These are phyloP conservation scores for Leishmania lainsoni DNA, from an alignment of 208 protist species.

Conservation along the genomic window DNA sequence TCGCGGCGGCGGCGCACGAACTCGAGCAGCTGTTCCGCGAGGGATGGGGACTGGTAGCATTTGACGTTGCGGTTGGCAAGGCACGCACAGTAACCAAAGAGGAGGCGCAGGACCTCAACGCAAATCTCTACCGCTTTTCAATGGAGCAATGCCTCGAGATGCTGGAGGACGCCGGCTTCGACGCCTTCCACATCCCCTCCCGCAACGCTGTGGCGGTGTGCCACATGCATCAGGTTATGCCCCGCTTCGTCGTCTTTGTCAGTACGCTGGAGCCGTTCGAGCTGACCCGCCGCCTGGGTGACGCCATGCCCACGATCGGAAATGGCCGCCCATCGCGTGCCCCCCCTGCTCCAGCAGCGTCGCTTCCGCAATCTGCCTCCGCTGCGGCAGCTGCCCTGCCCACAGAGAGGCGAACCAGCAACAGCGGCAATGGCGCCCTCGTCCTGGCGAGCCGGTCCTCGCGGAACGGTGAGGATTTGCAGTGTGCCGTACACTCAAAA, in stretches of 20 bases:
- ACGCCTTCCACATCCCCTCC: slow-evolving; percentile 48
- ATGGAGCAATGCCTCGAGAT: slow-evolving; percentile 69
- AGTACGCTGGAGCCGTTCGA: slow-evolving; percentile 19
- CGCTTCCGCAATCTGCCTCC: background rate
- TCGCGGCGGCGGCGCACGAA: slow-evolving; percentile 21
- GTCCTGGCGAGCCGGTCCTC: background rate
- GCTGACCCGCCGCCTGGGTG: slow-evolving; percentile 22
- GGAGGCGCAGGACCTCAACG: slow-evolving; percentile 52
- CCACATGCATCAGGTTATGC: slow-evolving; percentile 52
- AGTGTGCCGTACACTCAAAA: slow-evolving; percentile 49
- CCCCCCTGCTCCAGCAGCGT: background rate
- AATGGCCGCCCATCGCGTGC: slow-evolving; percentile 6
- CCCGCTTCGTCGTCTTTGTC: slow-evolving; percentile 53
- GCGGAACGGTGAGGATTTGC: slow-evolving; percentile 16
- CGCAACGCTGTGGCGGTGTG: slow-evolving; percentile 56
- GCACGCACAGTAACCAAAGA: slow-evolving; percentile 46
- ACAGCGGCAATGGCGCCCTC: slow-evolving; percentile 6
- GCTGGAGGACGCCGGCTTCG: slow-evolving; percentile 66
- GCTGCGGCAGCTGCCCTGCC: background rate
- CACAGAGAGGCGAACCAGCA: background rate
- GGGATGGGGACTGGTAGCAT: slow-evolving; percentile 64
- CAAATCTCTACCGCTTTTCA: slow-evolving; percentile 46
- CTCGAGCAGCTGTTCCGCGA: slow-evolving; percentile 20
- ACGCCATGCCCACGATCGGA: background rate
- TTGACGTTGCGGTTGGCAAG: slow-evolving; percentile 51